Conservation (phyloP, 148 eudicot species). For the Chenopodium album region DNA sequence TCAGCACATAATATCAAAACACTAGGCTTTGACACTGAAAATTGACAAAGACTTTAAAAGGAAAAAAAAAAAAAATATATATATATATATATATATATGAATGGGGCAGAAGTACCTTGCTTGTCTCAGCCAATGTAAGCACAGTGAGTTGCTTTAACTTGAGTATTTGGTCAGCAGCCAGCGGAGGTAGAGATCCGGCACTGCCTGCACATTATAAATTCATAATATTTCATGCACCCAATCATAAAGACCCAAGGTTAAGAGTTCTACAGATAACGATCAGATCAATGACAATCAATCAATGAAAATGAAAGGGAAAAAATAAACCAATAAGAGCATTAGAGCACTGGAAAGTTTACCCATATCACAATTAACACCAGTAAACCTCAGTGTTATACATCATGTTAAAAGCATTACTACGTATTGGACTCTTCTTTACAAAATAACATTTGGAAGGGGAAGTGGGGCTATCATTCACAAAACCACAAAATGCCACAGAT, state of each 20-base stretch:
- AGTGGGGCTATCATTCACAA: neutral
- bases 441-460: neutral
- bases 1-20: neutral
- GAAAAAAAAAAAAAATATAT: no score
- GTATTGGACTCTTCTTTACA: neutral
- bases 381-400: neutral
- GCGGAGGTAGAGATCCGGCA: constrained; percentile 55
- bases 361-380: neutral
- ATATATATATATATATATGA: neutral
- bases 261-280: neutral
- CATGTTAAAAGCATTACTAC: neutral
- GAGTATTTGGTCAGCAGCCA: constrained; percentile 77
- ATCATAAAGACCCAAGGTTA: neutral
- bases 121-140: constrained; percentile 83
- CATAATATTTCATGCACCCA: neutral
- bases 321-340: neutral
- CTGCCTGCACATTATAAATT: constrained; percentile 44
- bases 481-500: neutral
- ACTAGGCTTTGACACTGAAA: neutral
- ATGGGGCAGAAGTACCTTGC: constrained; percentile 54
- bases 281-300: neutral
- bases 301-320: neutral
- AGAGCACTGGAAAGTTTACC: neutral
- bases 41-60: neutral
- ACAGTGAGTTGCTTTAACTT: constrained; percentile 93